Evolutionary conservation across 768 basidiomycete genomes (phyloP).

Genomic region (Serendipita sp.): DNA sequence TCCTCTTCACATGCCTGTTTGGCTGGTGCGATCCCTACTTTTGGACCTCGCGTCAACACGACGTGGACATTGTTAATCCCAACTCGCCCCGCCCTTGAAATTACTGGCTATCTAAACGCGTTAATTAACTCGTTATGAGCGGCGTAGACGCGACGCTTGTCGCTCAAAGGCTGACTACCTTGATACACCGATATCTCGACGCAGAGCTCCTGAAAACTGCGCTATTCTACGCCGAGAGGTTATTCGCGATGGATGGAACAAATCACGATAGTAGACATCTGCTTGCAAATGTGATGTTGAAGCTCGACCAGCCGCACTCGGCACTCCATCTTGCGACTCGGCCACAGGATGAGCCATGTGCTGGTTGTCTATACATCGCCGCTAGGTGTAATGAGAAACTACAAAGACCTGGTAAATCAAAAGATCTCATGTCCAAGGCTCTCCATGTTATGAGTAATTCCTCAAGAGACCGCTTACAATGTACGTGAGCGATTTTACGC

Average conservation of each 20-base stretch:
- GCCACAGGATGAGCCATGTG: constrained; percentile 72
- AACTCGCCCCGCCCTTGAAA: not conserved
- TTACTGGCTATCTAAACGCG: not conserved
- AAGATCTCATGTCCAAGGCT: constrained; percentile 6
- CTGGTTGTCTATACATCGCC: constrained; percentile 65
- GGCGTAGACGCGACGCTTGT: constrained; percentile 18
- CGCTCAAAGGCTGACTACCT: constrained; percentile 47
- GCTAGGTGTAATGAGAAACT: constrained; percentile 55
- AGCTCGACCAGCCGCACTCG: constrained; percentile 53
- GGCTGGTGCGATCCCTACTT: not conserved
- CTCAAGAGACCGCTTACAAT: not conserved
- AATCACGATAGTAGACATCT: constrained; percentile 75
- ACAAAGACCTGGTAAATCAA: constrained; percentile 59
- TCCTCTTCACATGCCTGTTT: not conserved
- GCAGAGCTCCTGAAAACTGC: constrained; percentile 62
- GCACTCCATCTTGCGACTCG: constrained; percentile 71
- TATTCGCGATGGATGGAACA: constrained; percentile 48
- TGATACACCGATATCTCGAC: constrained; percentile 77
- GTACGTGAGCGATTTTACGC: not conserved
- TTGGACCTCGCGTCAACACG: not conserved
- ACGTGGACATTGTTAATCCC: not conserved
- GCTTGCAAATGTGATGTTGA: constrained; percentile 62
- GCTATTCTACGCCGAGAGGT: constrained; percentile 78
- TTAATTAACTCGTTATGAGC: not conserved
- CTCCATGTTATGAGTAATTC: not conserved